A percentile compares a stretch with the other conserved stretches of the same genome.
Conservation (phyloP, 164 flowering plant genomes). For the Cinnamomum chago region DNA sequence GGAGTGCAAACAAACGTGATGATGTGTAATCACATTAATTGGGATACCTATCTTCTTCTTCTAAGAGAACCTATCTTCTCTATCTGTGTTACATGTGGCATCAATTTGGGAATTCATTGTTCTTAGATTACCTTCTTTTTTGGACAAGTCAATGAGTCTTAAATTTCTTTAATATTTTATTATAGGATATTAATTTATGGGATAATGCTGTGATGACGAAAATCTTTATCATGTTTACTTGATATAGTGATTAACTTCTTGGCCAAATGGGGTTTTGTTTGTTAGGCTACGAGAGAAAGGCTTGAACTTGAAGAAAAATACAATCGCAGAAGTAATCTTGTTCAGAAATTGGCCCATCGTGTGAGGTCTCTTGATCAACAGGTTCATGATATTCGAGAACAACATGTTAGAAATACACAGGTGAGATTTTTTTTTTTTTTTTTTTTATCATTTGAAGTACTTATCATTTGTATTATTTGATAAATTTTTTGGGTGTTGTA, state of each 20-base stretch:
- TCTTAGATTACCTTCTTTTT: no score
- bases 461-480: not conserved
- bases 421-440: slow-evolving; percentile 33
- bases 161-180: no score
- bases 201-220: not conserved
- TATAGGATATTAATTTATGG: no score
- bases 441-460: not conserved
- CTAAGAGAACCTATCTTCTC: no score
- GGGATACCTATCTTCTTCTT: no score
- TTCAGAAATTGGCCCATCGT: slow-evolving; percentile 43
- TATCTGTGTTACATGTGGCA: no score
- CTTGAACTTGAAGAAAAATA: slow-evolving; percentile 54
- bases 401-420: slow-evolving; percentile 64
- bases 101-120: no score
- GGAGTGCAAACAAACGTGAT: no score
- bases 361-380: slow-evolving; percentile 52
- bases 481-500: not conserved
- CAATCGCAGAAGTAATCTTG: slow-evolving; percentile 25
- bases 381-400: slow-evolving; percentile 59
- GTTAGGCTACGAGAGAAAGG: slow-evolving; percentile 58
- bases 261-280: not conserved
- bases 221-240: not conserved
- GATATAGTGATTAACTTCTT: not conserved
- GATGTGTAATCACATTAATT: no score
- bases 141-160: not conserved